phyloP scores from a whole-genome alignment of 139 green algal genomes.

The Chlamydomonas sp. region DNA sequence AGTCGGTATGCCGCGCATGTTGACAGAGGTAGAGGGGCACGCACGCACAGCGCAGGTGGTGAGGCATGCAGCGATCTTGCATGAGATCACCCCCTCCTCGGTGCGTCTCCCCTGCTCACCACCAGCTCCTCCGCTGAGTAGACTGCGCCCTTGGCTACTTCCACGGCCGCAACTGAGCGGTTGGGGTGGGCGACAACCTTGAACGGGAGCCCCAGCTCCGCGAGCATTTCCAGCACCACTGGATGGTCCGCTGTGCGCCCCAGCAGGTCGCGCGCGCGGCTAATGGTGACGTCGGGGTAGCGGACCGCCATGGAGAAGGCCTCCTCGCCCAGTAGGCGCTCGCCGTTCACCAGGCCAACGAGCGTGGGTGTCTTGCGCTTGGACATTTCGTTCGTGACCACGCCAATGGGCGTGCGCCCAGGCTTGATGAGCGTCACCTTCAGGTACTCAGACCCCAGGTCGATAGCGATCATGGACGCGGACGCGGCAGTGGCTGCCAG shows the following conservation, averaged over 20 bases:
- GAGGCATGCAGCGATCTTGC: not conserved
- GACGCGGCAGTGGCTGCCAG: not conserved
- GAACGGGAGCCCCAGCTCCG: constrained; percentile 58
- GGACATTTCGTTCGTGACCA: constrained; percentile 94
- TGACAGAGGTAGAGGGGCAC: too few relatives aligned
- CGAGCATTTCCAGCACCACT: constrained; percentile 37
- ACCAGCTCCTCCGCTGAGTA: constrained; percentile 81
- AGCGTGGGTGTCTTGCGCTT: constrained; percentile 85
- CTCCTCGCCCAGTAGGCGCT: constrained; percentile 91
- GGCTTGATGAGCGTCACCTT: constrained; percentile 89
- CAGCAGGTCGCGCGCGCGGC: constrained; percentile 68
- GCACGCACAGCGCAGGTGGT: not conserved
- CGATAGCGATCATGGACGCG: constrained; percentile 70
- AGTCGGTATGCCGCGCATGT: too few relatives aligned
- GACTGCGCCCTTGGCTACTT: constrained; percentile 23
- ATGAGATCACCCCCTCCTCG: too few relatives aligned
- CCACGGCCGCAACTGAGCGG: constrained; percentile 42
- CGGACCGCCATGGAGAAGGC: constrained; percentile 59
- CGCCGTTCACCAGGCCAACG: constrained; percentile 74
- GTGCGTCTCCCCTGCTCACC: too few relatives aligned
- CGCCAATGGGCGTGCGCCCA: constrained; percentile 66
- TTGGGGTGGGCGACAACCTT: constrained; percentile 53
- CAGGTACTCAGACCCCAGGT: constrained; percentile 86
- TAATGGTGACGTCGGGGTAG: constrained; percentile 71
- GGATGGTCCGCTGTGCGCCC: constrained; percentile 52